Percentiles rank a stretch among this genome's conserved stretches.
phyloP scores from a whole-genome alignment of 2,329 filamentous ascomycete species.

The Sporothrix schenckii region DNA sequence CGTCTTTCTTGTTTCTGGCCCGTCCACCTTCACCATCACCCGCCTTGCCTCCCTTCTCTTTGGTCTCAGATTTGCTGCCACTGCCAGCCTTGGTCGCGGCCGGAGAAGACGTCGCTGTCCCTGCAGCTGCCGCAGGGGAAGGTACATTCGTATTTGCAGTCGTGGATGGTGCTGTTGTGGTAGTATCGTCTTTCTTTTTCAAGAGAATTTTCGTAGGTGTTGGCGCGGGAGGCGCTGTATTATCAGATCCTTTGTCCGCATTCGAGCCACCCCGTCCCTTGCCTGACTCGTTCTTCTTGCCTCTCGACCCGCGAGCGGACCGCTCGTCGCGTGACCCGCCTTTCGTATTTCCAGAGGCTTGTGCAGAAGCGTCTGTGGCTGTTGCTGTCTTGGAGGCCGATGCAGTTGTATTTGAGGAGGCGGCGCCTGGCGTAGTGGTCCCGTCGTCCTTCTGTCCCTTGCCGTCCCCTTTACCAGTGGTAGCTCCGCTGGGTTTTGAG shows the following conservation, averaged over 20 bases:
- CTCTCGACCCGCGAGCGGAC: slow-evolving; percentile 34
- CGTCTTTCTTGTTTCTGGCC: background rate
- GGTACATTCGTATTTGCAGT: slow-evolving; percentile 34
- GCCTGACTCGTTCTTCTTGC: slow-evolving; percentile 35
- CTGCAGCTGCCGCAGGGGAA: background rate
- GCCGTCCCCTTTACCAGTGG: background rate
- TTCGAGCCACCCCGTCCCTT: slow-evolving; percentile 32
- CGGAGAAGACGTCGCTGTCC: background rate
- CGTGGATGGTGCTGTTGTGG: slow-evolving; percentile 31
- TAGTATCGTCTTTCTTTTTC: slow-evolving; percentile 46
- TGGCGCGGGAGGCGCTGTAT: slow-evolving; percentile 31
- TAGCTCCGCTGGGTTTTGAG: background rate
- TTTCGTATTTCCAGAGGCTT: slow-evolving; percentile 8
- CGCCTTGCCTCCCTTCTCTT: slow-evolving; percentile 27
- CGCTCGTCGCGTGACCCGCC: slow-evolving; percentile 27
- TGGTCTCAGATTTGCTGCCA: background rate
- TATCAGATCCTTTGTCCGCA: background rate
- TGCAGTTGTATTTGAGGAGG: background rate
- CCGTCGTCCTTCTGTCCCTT: slow-evolving; percentile 20
- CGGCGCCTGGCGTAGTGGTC: background rate
- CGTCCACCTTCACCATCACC: slow-evolving; percentile 4
- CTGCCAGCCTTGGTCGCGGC: background rate
- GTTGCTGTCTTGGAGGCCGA: background rate
- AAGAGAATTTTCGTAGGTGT: slow-evolving; percentile 43
- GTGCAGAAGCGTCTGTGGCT: background rate